These are phyloP conservation scores for Xerocomus potaroensis DNA, from an alignment of 768 basidiomycete species.

Conservation along the genomic window DNA sequence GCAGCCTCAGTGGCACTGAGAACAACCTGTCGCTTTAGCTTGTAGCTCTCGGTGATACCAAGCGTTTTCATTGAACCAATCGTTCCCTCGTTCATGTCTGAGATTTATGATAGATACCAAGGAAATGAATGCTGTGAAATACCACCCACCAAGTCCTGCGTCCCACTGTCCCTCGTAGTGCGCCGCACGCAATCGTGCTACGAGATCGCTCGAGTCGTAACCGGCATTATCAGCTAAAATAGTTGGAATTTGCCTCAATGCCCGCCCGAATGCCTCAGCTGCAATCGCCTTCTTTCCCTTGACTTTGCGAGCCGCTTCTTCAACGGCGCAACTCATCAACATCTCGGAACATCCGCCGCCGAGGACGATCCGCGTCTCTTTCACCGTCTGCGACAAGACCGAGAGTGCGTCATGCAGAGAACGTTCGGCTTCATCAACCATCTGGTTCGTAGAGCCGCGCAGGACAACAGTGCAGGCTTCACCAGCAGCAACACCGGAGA, in stretches of 20 bases:
- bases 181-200: slow-evolving; percentile 82
- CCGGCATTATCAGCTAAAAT: slow-evolving; percentile 98
- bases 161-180: slow-evolving; percentile 88
- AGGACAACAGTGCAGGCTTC: slow-evolving; percentile 98
- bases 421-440: slow-evolving; percentile 98
- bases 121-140: background rate
- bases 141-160: slow-evolving; percentile 78
- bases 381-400: slow-evolving; percentile 95
- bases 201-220: slow-evolving; percentile 95
- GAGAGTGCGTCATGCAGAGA: slow-evolving; percentile 97
- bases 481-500: slow-evolving; percentile 97
- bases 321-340: slow-evolving; percentile 94
- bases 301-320: slow-evolving; percentile 78
- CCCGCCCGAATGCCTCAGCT: slow-evolving; percentile 85
- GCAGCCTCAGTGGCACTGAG: slow-evolving; percentile 93
- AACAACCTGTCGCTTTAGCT: slow-evolving; percentile 94
- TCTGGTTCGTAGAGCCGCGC: slow-evolving; percentile 95
- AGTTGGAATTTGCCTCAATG: slow-evolving; percentile 91
- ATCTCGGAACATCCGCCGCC: slow-evolving; percentile 99
- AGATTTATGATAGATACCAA: background rate
- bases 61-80: slow-evolving; percentile 86
- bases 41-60: slow-evolving; percentile 95
- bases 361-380: slow-evolving; percentile 90
- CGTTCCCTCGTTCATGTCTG: slow-evolving; percentile 85
- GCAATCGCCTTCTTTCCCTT: slow-evolving; percentile 96